A percentile compares a stretch with the other conserved stretches of the same genome.
Evolutionary conservation across 2,329 filamentous ascomycete species (phyloP).

Genomic region (Dactylellina drechsleri): DNA sequence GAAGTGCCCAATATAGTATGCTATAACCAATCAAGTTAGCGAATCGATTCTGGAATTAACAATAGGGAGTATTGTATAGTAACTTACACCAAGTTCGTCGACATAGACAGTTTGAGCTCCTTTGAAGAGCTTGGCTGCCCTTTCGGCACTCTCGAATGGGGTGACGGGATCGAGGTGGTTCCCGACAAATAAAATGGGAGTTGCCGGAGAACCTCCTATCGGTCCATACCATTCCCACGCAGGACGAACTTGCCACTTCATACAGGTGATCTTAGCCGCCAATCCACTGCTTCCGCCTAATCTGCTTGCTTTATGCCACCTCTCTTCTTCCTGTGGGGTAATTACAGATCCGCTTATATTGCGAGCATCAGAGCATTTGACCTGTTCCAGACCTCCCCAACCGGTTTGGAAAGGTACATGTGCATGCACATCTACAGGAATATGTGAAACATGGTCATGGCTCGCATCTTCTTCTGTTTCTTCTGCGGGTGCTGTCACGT

Average conservation of each 20-base stretch:
- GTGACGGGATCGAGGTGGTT: conserved; percentile 37
- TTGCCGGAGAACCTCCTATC: conserved; percentile 35
- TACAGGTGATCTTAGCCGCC: conserved; percentile 2
- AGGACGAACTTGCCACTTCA: conserved; percentile 32
- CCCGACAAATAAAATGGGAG: conserved; percentile 40
- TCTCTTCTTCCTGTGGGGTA: conserved; percentile 11
- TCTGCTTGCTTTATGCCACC: conserved; percentile 16
- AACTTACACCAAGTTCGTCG: conserved; percentile 4
- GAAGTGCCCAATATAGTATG: neutral
- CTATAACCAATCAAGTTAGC: neutral
- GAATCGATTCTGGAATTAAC: neutral
- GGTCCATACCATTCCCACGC: conserved; percentile 50
- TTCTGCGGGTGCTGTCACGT: neutral
- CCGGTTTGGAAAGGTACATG: no score
- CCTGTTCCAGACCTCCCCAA: no score
- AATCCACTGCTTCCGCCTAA: conserved; percentile 1
- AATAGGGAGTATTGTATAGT: neutral
- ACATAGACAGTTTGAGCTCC: neutral
- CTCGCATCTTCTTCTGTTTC: neutral
- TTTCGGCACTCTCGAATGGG: conserved; percentile 28
- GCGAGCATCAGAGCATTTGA: conserved; percentile 16
- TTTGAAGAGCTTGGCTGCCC: neutral
- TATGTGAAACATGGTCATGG: neutral
- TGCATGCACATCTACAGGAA: conserved; percentile 4
- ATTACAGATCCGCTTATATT: conserved; percentile 26